Base-by-base conservation (phyloP, 73 alveolate genomes). In the Uronychia setigera region DNA sequence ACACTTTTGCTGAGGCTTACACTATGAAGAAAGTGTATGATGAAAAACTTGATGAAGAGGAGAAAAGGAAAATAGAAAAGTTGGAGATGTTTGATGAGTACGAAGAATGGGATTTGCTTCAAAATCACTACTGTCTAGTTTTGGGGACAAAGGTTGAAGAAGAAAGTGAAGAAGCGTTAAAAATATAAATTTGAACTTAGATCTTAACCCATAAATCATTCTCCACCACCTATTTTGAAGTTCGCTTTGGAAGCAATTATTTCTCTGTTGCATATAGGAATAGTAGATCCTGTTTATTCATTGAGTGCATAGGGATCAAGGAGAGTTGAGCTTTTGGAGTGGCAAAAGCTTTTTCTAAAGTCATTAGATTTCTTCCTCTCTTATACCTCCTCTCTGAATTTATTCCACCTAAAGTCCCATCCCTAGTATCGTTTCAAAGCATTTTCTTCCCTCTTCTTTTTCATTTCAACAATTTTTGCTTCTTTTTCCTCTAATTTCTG, bases 61-160 rank as follows among this genome's bases (percentile, higher is more conserved):
- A 97, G 76, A 87, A 97, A 80, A 78, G 59, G 33, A 94, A 98
- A 88, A 92, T 96, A 29, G 98, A 95, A 76, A 89, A 92, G 79
- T 86, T 97, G 9, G 99, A 97, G 84, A 93, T 97, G 94, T 93
- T 97, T 97, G 99, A 97, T 87, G 99, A 97, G 89, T 97, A 92
- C 89, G 99, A 97, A 87, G 99, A 97, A 84, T 97, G 98, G 97
- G 97, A 95, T 74, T 91, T 97, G 75, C 88, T 97, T 79, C 94
- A 88, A 81, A 78, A 79, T 77, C 99, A 97, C 87, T 96, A 97
- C 79, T 96, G 98, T 80, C 80, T 95, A 60, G 90, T 97, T 33
- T 81, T 89, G 67, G 99, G 95, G n/a, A 84, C 92, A 28, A 94
- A 92, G 77, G 77, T 93, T 9, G 82, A 82, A 33, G 87, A 94